Evolutionary conservation across 2,329 filamentous ascomycete genomes (phyloP).

Genomic region (Dothiorella sarmentorum): DNA sequence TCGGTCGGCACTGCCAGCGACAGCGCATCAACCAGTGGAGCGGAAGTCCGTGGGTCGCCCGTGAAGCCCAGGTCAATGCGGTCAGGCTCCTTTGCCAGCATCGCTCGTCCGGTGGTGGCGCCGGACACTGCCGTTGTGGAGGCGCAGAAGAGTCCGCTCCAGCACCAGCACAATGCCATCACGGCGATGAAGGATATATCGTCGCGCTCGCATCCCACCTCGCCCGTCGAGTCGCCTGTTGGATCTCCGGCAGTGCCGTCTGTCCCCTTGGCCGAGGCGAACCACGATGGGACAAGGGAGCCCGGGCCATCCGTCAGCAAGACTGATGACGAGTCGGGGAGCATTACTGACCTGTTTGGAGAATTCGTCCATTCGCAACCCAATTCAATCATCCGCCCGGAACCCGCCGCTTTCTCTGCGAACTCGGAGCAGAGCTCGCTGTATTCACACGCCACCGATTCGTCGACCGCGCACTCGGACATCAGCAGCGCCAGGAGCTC

Average conservation of each 20-base stretch:
- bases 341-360: not conserved
- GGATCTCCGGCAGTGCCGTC: slow-evolving; percentile 35
- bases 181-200: slow-evolving; percentile 66
- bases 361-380: not conserved
- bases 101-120: slow-evolving; percentile 63
- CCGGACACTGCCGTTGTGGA: slow-evolving; percentile 66
- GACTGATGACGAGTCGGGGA: not conserved
- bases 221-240: slow-evolving; percentile 48
- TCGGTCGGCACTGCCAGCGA: not conserved
- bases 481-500: slow-evolving; percentile 3
- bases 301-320: not conserved
- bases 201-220: slow-evolving; percentile 56
- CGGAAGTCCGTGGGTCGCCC: not conserved
- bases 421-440: slow-evolving; percentile 6
- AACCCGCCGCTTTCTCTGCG: slow-evolving; percentile 1
- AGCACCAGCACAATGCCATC: slow-evolving; percentile 58
- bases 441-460: slow-evolving; percentile 3
- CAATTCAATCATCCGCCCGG: not conserved
- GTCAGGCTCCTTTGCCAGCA: slow-evolving; percentile 60
- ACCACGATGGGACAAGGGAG: not conserved
- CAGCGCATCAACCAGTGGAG: slow-evolving; percentile 3
- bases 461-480: not conserved
- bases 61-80: slow-evolving; percentile 52
- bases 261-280: not conserved
- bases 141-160: slow-evolving; percentile 49